Base-by-base conservation (phyloP, 2,329 filamentous ascomycete species). In the Stachybotrys echinatus region DNA sequence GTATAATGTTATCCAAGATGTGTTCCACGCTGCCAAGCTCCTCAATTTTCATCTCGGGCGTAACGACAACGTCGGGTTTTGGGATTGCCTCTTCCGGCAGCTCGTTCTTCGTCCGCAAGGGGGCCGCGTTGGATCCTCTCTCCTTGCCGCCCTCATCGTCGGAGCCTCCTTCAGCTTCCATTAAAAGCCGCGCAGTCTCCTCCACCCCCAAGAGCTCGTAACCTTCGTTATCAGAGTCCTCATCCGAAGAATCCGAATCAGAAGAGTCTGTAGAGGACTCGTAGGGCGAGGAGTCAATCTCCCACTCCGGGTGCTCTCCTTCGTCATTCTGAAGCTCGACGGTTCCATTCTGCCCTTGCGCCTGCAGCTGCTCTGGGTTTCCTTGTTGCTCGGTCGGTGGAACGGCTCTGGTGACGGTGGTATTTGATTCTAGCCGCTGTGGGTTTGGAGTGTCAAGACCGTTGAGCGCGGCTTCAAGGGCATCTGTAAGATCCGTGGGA, bases 31-130 rank as follows among this genome's bases (percentile, higher is more conserved):
- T 70, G 19, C 94, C 94, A 6, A 97, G 77, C 54, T 85, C 79
- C 42, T 85, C 80, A 48, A 96, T 84, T 55, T 83, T 81, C 78
- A 88, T 95, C 17, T 90, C 85, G 1, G 82, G 72, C 0, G 84
- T 91, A 48, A 97, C 79, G n/a, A 71, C 79, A 42, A 97, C 77
- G 49, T 94, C 83, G 1, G 94, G 92, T 59, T 87, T 89, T 0
- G 85, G 84, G 5, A 85, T 71, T 17, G 78, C 67, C 48, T 84
- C 80, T 50, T 89, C 84, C 0, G 71, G 63, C 17, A 81, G 53
- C 66, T 99, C 94, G 65, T 97, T 96, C 64, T 89, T 86, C 1
- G 91, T 96, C 51, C 87, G 83, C 42, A 95, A 70, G 42, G 81
- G 79, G 2, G 70, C 60, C 10, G 64, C 57, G 31, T 61, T 64